phyloP scores from a whole-genome alignment of 345 rosid species.

The Schrenkiella parvula region DNA sequence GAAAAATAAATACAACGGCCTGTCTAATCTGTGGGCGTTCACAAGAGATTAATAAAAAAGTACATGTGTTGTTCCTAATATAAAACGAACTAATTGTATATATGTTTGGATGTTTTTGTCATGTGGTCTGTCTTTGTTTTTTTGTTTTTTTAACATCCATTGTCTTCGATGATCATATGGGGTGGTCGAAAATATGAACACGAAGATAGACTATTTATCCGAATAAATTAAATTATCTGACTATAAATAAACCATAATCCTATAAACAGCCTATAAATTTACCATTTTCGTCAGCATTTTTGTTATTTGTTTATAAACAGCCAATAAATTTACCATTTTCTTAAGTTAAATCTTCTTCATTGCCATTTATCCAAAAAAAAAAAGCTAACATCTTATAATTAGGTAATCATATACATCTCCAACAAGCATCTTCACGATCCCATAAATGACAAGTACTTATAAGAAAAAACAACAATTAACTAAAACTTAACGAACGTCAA shows the following conservation, averaged over 20 bases:
- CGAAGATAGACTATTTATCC: not conserved
- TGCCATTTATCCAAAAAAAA: not conserved
- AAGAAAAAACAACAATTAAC: not conserved
- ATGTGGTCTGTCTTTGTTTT: not conserved
- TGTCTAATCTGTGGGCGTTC: conserved; percentile 13
- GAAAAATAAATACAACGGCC: not conserved
- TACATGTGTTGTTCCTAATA: not conserved
- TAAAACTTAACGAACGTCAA: not conserved
- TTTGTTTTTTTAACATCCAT: not conserved
- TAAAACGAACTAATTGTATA: not conserved
- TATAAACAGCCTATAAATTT: too few relatives aligned
- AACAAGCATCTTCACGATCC: not conserved
- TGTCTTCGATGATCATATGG: conserved; percentile 16
- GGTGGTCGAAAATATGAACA: conserved; percentile 8
- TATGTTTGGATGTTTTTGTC: conserved; percentile 9
- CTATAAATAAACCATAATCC: conserved; percentile 11
- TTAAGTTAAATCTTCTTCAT: not conserved
- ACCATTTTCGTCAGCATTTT: too few relatives aligned
- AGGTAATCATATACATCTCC: not conserved
- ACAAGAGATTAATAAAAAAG: not conserved
- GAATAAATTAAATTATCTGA: not conserved
- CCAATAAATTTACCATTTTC: not conserved
- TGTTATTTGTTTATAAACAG: too few relatives aligned
- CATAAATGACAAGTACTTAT: not conserved
- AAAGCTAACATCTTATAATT: not conserved